Evolutionary conservation across 1,139 yeast genomes (phyloP).

Genomic region (Taphrina betulina): DNA sequence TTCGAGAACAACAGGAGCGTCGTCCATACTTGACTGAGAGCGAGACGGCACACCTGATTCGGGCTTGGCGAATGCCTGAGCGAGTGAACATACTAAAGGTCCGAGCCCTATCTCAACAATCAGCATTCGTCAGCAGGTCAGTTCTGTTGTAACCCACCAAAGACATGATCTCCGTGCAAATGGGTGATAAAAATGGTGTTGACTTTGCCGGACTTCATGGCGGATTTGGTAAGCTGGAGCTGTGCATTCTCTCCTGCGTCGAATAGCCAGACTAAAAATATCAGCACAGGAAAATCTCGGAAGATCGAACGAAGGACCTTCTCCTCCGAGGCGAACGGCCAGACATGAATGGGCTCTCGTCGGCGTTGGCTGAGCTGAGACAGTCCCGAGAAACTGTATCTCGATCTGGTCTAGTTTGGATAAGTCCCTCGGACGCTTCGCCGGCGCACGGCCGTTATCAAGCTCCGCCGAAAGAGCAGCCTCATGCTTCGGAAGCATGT

Average conservation of each 20-base stretch:
- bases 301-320: not conserved
- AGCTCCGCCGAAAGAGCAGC: too few relatives aligned
- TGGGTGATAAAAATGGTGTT: slow-evolving; percentile 28
- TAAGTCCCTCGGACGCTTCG: too few relatives aligned
- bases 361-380: slow-evolving; percentile 27
- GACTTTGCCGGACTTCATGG: slow-evolving; percentile 17
- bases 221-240: slow-evolving; percentile 19
- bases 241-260: slow-evolving; percentile 29
- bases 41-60: not conserved
- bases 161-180: slow-evolving; percentile 33
- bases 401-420: slow-evolving; percentile 10
- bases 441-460: too few relatives aligned
- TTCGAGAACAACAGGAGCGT: slow-evolving; percentile 15
- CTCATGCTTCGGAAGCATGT: slow-evolving; percentile 14
- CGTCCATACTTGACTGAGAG: slow-evolving; percentile 8
- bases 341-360: slow-evolving; percentile 30
- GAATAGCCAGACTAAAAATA: slow-evolving; percentile 18
- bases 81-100: slow-evolving; percentile 19
- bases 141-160: too few relatives aligned
- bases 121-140: too few relatives aligned
- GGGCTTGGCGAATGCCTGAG: slow-evolving; percentile 1
- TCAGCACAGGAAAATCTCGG: not conserved
- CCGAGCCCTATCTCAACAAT: too few relatives aligned
- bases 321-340: slow-evolving; percentile 24
- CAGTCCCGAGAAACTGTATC: slow-evolving; percentile 27